These are phyloP conservation scores for Ceratobasidium sp. DNA, from an alignment of 1,284 basidiomycete genomes.

Conservation along the genomic window DNA sequence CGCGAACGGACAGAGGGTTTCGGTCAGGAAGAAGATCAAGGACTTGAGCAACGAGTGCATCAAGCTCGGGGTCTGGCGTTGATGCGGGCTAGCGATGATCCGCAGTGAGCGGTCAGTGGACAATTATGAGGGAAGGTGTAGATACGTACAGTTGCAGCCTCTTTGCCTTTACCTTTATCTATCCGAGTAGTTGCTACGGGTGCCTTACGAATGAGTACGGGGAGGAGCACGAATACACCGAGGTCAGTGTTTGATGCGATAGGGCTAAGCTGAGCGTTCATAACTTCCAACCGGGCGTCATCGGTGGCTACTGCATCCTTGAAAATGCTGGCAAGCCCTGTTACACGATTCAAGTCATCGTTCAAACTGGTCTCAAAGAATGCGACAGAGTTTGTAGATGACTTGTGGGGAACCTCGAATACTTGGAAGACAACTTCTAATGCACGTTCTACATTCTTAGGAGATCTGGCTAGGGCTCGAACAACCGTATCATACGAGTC, in stretches of 20 bases:
- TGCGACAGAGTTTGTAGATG: neutral
- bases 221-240: constrained; percentile 13
- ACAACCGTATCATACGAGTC: constrained; percentile 38
- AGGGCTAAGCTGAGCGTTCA: constrained; percentile 15
- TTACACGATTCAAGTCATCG: constrained; percentile 34
- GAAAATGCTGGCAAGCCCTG: constrained; percentile 1
- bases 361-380: constrained; percentile 31
- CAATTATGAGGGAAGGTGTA: neutral
- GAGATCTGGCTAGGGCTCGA: constrained; percentile 4
- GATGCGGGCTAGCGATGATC: constrained; percentile 7
- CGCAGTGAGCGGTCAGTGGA: neutral
- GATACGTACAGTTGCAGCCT: neutral
- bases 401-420: constrained; percentile 16
- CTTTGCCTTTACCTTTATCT: constrained; percentile 42
- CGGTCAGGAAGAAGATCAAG: constrained; percentile 49
- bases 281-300: constrained; percentile 20
- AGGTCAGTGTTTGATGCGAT: constrained; percentile 16
- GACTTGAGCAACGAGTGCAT: constrained; percentile 46
- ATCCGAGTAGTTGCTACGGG: neutral
- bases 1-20: constrained; percentile 45
- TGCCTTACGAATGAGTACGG: neutral
- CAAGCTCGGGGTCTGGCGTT: constrained; percentile 20
- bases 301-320: neutral
- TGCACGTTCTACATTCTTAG: constrained; percentile 18
- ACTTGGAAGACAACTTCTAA: constrained; percentile 26